These are phyloP conservation scores for Oryza australiensis DNA, from an alignment of 176 grass and related monocot genomes.

Conservation along the genomic window DNA sequence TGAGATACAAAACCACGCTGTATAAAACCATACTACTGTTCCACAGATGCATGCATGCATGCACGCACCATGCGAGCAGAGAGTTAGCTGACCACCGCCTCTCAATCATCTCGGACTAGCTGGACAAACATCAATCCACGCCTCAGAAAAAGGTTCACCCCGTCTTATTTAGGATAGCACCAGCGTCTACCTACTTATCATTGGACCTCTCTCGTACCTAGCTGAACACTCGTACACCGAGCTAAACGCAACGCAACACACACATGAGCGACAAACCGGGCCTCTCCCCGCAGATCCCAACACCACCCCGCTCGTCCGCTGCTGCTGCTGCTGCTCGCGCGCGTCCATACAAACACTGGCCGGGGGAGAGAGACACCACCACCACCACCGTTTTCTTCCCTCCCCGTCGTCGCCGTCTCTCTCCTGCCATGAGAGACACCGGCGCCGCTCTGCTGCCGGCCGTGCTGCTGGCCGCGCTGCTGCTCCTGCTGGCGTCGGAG, in stretches of 20 bases:
- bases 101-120: slow-evolving; percentile 8
- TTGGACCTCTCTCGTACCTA: background rate
- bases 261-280: background rate
- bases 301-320: background rate
- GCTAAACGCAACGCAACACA: slow-evolving; percentile 1
- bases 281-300: background rate
- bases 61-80: background rate
- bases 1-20: background rate
- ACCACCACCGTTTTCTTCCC: background rate
- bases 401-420: background rate
- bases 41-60: background rate
- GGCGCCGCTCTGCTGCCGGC: slow-evolving; percentile 9
- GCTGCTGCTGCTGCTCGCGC: background rate
- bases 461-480: slow-evolving; percentile 45
- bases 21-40: background rate
- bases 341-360: slow-evolving; percentile 22
- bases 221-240: background rate
- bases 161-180: slow-evolving; percentile 28
- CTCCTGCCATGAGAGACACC: slow-evolving; percentile 28
- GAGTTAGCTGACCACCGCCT: slow-evolving; percentile 16
- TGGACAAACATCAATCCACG: slow-evolving; percentile 9
- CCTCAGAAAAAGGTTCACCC: slow-evolving; percentile 1
- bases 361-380: background rate
- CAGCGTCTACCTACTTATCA: background rate
- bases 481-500: slow-evolving; percentile 47